Base-by-base conservation (phyloP, 148 eudicot genomes). In the Silene uniflora region DNA sequence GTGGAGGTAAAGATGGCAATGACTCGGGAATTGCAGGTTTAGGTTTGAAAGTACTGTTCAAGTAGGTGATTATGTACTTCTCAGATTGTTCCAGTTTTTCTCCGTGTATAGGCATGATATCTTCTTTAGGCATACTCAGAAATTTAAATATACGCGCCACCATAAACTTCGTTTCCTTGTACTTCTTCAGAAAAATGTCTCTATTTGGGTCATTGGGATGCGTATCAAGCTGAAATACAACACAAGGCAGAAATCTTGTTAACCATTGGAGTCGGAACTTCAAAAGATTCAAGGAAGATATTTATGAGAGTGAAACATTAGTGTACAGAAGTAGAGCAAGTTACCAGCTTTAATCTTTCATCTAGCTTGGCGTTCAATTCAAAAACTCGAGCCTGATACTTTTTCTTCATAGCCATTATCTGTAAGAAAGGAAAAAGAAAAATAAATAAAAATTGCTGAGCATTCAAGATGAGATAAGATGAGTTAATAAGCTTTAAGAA, bases 391-490 rank as follows among this genome's bases (percentile, higher is more conserved):
- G 49, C 10, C 69, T 23, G 47, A 18, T 70, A 70, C 24, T 47
- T 69, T 54, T 49, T 27, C 74, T 62, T 77, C 80, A 77, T 60
- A 62, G 69, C 61, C 21, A 29, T 27, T 47, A 77, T 49, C 80
- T 77, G 75, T 68, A 70, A 24, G 21, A 2, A 61, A 69, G 29
- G 2, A 61, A 61, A 58, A 35, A 14, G 3, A 14, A 23, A 25
- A 67, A 8, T 23, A 55, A 23, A 18, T 22, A 17, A 74, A n/a
- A 74, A 10, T 63, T 25, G 61, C 67, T 19, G 10, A 49, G 29
- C 10, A 17, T 24, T 14, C 32, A 12, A 39, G 6, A 9, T 12
- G 67, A 62, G 25, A 1, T 25, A 25, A 67, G 23, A 39, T 29
- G 17, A 7, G n/a, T 67, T 32, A 7, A 35, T 67, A 67, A 67